Evolutionary conservation across 345 rosid genomes (phyloP).

Genomic region (Brassica juncea): DNA sequence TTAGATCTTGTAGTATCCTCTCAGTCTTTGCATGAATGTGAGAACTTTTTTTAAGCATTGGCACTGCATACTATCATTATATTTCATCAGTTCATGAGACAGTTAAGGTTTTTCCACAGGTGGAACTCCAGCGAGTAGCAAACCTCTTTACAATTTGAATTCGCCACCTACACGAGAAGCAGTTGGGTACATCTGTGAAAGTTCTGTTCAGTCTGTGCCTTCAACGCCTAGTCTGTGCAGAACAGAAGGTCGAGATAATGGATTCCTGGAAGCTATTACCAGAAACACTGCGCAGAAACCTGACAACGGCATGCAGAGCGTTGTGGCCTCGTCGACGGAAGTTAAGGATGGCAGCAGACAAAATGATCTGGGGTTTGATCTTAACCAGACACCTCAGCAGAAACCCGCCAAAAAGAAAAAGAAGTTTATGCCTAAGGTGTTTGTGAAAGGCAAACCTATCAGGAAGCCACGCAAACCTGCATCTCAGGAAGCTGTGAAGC

Average conservation of each 20-base stretch:
- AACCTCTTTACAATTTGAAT: slow-evolving; percentile 48
- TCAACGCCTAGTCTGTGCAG: slow-evolving; percentile 41
- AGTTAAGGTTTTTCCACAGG: slow-evolving; percentile 44
- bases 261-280: slow-evolving; percentile 19
- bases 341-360: slow-evolving; percentile 35
- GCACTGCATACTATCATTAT: background rate
- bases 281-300: slow-evolving; percentile 24
- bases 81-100: slow-evolving; percentile 15
- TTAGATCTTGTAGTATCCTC: background rate
- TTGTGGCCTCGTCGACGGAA: slow-evolving; percentile 45
- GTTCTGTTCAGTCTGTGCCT: slow-evolving; percentile 43
- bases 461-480: slow-evolving; percentile 48
- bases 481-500: slow-evolving; percentile 38
- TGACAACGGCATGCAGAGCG: slow-evolving; percentile 38
- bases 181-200: slow-evolving; percentile 30
- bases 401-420: slow-evolving; percentile 63
- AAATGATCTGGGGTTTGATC: slow-evolving; percentile 53
- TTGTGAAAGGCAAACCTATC: slow-evolving; percentile 60
- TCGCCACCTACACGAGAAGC: slow-evolving; percentile 52
- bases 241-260: slow-evolving; percentile 36
- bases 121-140: slow-evolving; percentile 47
- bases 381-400: slow-evolving; percentile 64
- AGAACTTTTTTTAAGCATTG: background rate
- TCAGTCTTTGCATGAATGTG: slow-evolving; percentile 7
- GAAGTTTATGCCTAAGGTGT: slow-evolving; percentile 86